Evolutionary conservation across 768 basidiomycete species (phyloP).

Genomic region (Rubroboletus satanas): DNA sequence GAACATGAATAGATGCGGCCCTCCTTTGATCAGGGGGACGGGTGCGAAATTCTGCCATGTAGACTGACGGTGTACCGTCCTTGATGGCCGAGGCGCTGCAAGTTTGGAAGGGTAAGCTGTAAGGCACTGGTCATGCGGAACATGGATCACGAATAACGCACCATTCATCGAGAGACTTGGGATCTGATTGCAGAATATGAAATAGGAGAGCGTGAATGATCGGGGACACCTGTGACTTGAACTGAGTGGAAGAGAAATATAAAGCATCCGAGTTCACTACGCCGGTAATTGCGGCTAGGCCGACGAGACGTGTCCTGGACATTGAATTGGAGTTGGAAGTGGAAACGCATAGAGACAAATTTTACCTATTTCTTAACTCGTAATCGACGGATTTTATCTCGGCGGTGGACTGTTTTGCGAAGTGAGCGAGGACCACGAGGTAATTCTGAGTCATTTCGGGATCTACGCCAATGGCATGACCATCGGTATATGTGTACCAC

Average conservation of each 20-base stretch:
- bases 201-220: conserved; percentile 70
- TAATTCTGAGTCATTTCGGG: conserved; percentile 66
- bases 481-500: conserved; percentile 91
- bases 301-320: conserved; percentile 75
- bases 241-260: conserved; percentile 68
- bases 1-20: conserved; percentile 85
- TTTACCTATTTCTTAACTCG: conserved; percentile 73
- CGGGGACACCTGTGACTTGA: conserved; percentile 63
- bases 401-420: conserved; percentile 56
- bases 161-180: conserved; percentile 64
- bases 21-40: conserved; percentile 76
- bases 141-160: conserved; percentile 28
- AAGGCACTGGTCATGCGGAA: neutral
- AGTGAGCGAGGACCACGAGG: conserved; percentile 58
- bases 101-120: neutral
- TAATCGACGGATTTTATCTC: conserved; percentile 50
- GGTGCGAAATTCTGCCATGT: conserved; percentile 79
- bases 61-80: conserved; percentile 69
- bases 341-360: neutral
- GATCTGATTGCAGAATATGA: conserved; percentile 60
- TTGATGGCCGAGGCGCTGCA: conserved; percentile 58
- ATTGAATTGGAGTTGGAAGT: neutral
- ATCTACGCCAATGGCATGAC: conserved; percentile 77
- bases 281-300: conserved; percentile 76
- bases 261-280: conserved; percentile 83